These are phyloP conservation scores for Trichosporon faecale DNA, from an alignment of 1,284 basidiomycete genomes.

Conservation along the genomic window DNA sequence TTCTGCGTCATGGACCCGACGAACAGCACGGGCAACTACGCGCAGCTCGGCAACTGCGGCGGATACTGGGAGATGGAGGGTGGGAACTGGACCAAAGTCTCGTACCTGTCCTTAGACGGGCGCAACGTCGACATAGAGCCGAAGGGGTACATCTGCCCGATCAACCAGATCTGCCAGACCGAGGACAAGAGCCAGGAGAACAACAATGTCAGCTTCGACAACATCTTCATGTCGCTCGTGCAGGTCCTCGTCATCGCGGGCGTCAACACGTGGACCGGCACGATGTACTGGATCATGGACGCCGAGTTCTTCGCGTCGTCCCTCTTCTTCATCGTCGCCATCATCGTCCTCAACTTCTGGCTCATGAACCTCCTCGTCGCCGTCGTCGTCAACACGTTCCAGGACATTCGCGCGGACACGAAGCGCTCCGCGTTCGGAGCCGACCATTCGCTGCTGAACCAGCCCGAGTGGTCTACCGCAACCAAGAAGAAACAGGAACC, in stretches of 20 bases:
- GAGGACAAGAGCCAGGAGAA: constrained; percentile 61
- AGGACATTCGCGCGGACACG: constrained; percentile 81
- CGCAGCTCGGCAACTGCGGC: constrained; percentile 61
- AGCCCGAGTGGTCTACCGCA: constrained; percentile 40
- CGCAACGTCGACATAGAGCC: constrained; percentile 54
- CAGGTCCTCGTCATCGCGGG: constrained; percentile 85
- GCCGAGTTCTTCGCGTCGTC: constrained; percentile 85
- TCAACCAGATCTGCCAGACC: constrained; percentile 67
- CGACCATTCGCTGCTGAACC: constrained; percentile 55
- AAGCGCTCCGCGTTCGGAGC: constrained; percentile 92
- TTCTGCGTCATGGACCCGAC: constrained; percentile 53
- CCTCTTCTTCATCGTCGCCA: constrained; percentile 80
- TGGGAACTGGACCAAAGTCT: constrained; percentile 51
- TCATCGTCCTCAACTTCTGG: constrained; percentile 88
- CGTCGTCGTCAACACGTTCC: constrained; percentile 93
- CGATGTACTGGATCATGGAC: constrained; percentile 91
- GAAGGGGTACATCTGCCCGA: constrained; percentile 80
- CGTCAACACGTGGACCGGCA: constrained; percentile 55
- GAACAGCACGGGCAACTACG: constrained; percentile 34
- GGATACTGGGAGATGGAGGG: constrained; percentile 64
- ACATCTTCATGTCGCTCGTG: constrained; percentile 74
- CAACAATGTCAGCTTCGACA: constrained; percentile 81
- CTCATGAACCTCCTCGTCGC: constrained; percentile 93
- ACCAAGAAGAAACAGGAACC: constrained; percentile 31
- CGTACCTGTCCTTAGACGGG: constrained; percentile 33